Evolutionary conservation across 129 eudicot genomes (phyloP).

Genomic region (Tanacetum coccineum): DNA sequence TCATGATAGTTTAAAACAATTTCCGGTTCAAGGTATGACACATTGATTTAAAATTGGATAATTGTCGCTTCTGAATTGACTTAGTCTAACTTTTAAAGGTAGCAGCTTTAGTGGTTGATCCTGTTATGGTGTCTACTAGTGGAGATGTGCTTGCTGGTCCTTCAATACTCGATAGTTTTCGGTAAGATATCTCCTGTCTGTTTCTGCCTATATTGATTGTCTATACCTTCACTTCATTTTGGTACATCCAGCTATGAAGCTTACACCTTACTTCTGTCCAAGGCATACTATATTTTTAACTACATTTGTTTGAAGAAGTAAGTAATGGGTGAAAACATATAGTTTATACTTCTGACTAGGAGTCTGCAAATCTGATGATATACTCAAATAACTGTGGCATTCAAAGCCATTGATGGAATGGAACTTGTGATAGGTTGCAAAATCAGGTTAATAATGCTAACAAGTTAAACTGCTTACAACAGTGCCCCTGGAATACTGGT

Average conservation of each 20-base stretch:
- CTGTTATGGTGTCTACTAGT: conserved; percentile 97
- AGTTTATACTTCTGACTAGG: no score
- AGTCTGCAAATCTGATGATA: no score
- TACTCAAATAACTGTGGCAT: no score
- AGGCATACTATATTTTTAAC: neutral
- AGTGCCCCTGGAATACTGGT: no score
- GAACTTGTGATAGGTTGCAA: no score
- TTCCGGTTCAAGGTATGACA: conserved; percentile 74
- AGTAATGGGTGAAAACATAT: no score
- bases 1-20: conserved; percentile 52
- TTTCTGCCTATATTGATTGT: neutral
- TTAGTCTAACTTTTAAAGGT: conserved; percentile 45
- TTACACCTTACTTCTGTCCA: no score
- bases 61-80: conserved; percentile 31
- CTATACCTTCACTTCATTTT: no score
- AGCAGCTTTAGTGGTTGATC: conserved; percentile 99
- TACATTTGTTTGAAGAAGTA: neutral
- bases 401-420: no score
- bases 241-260: no score
- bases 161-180: conserved; percentile 48
- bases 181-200: conserved; percentile 36
- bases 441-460: no score
- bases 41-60: neutral
- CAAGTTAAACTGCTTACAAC: no score
- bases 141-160: conserved; percentile 90